Evolutionary conservation across 148 eudicot genomes (phyloP).

Genomic region (Bassia scoparia): DNA sequence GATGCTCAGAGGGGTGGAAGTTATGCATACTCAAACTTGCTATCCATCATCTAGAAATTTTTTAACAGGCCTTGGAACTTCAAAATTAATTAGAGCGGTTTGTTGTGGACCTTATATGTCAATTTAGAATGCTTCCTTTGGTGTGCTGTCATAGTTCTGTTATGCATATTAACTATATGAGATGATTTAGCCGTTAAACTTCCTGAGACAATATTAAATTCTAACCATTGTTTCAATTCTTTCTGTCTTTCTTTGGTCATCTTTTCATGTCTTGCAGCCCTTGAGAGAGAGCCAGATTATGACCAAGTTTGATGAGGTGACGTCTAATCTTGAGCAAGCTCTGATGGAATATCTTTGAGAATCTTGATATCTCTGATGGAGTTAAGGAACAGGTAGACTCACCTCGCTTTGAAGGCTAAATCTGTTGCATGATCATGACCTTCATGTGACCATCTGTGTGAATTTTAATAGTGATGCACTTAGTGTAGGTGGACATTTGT

Average conservation of each 20-base stretch:
- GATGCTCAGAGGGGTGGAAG: too few species aligned
- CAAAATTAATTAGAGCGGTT: background rate
- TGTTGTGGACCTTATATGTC: background rate
- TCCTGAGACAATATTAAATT: background rate
- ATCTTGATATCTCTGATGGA: conserved; percentile 89
- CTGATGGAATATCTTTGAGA: conserved; percentile 53
- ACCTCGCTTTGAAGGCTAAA: conserved; percentile 15
- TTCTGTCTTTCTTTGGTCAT: background rate
- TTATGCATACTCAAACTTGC: too few species aligned
- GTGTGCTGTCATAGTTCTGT: background rate
- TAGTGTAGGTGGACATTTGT: background rate
- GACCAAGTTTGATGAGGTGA: conserved; percentile 62
- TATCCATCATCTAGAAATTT: too few species aligned
- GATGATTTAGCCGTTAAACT: background rate
- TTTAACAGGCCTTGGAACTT: background rate
- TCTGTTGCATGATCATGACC: conserved; percentile 9
- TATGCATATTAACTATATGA: conserved; percentile 2
- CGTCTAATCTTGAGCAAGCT: conserved; percentile 72
- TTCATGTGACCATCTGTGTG: background rate
- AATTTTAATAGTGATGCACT: background rate
- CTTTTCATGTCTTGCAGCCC: conserved; percentile 36
- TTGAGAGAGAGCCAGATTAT: conserved; percentile 75
- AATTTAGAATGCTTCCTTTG: background rate
- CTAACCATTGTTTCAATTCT: background rate
- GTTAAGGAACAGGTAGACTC: conserved; percentile 81